phyloP scores from a whole-genome alignment of 495 filamentous ascomycete genomes.

The Tuber brumale region DNA sequence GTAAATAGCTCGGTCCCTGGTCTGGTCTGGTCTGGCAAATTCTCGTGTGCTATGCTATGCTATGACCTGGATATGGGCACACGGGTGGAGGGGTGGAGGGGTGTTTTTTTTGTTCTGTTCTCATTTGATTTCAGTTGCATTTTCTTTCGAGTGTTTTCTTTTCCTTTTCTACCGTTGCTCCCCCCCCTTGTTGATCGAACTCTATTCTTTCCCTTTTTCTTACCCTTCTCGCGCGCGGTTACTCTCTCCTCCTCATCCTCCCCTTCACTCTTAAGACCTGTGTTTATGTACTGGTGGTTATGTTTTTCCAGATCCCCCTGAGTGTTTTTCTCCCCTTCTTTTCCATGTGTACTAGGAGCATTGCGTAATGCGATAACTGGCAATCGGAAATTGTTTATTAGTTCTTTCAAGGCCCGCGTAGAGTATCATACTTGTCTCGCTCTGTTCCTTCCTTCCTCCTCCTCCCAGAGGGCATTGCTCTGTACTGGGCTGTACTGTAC shows the following conservation, averaged over 20 bases:
- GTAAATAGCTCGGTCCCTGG: background rate
- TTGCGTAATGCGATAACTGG: background rate
- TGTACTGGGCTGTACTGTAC: background rate
- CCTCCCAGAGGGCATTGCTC: background rate
- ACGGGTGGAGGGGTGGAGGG: background rate
- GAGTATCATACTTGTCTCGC: background rate
- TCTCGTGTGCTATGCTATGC: background rate
- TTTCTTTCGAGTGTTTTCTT: background rate
- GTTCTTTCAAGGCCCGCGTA: background rate
- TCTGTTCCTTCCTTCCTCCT: background rate
- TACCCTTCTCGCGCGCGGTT: background rate
- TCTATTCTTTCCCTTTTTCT: background rate
- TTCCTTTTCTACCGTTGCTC: background rate
- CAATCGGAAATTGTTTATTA: background rate
- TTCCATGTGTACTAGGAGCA: background rate
- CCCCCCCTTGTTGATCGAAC: background rate
- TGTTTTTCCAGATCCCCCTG: background rate
- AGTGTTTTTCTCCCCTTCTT: background rate
- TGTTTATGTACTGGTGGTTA: background rate
- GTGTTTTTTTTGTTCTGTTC: background rate
- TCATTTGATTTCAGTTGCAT: background rate
- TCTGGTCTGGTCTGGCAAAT: background rate
- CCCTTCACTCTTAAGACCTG: background rate
- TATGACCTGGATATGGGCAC: background rate
- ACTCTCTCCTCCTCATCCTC: background rate